Evolutionary conservation across 192 early-diverging fungal species (phyloP), one percentile per base, ranked within the genome.

Genomic region (Backusella westeae): DNA sequence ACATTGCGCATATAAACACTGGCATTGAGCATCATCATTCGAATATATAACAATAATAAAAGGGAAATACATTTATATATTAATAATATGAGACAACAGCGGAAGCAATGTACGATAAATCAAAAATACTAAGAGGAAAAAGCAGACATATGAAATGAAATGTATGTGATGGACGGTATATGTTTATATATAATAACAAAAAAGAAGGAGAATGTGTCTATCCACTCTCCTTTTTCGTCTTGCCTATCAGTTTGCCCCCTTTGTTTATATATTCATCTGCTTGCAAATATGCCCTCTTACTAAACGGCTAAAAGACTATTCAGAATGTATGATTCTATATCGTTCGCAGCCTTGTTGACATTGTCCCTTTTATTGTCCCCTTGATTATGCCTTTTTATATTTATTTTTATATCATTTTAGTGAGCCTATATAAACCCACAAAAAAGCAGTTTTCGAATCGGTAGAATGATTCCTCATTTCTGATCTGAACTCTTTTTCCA

Each of bases 381-480:
- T 63, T 4, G 26, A 23, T 29, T 29, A 12, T 29, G 23, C 56
- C 26, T 29, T 63, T 29, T 26, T 32, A 63, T 63, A 63, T 63
- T 29, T 63, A 63, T 63, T 29, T 63, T 29, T 63, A 63, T 63
- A 63, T 29, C 23, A 29, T 29, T 63, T 63, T 63, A 63, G 56
- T 63, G 56, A 63, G 56, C 21, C 56, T 63, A 63, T 63, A 63
- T 63, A 63, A 63, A 63, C 56, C 56, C 21, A 10, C 26, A 56
- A 23, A 23, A 10, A 23, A 63, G 1, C 26, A 29, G 21, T 63
- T 63, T 29, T 63, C 26, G 56, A 63, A 26, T 63, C 12, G 7
- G 56, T 26, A 63, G 56, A 63, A 63, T 63, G 56, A 26, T 63
- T 63, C 56, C 23, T 63, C 56, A 63, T 63, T 63, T 63, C 56